phyloP scores from a whole-genome alignment of 73 alveolate species.

The Blepharisma stoltei region DNA sequence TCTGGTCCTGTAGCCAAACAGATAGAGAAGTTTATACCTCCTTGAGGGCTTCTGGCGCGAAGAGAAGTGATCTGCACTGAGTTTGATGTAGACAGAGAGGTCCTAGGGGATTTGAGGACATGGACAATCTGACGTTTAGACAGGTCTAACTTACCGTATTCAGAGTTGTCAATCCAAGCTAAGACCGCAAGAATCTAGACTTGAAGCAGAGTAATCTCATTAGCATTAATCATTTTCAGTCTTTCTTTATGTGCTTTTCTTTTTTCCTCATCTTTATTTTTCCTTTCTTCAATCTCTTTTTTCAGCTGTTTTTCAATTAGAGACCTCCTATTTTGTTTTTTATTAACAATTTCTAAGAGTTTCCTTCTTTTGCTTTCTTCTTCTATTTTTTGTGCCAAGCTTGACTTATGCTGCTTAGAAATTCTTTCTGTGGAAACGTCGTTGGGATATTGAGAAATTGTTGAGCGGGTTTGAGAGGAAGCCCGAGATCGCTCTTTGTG shows the following conservation, averaged over 20 bases:
- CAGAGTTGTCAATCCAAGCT: no score
- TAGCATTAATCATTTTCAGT: neutral
- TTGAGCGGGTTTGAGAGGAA: neutral
- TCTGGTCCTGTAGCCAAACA: no score
- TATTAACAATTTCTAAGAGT: neutral
- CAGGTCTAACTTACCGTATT: no score
- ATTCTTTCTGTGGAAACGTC: neutral
- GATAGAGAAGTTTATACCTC: no score
- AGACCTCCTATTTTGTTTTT: neutral
- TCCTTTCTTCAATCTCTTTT: neutral
- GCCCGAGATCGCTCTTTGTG: neutral
- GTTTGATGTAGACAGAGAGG: no score
- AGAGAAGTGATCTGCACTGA: no score
- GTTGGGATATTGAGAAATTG: neutral
- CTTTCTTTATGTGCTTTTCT: conserved; percentile 13
- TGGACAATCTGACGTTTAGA: no score
- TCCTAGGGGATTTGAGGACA: no score
- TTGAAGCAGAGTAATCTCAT: no score
- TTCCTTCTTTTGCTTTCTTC: conserved; percentile 7
- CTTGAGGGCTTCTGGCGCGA: no score
- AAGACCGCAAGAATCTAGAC: no score
- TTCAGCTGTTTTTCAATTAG: neutral
- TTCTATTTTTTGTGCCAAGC: neutral
- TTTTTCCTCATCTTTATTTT: conserved; percentile 15
- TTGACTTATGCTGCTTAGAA: neutral